Evolutionary conservation across 108 stramenopile species (phyloP).

Genomic region (Schizochytrium sp.): DNA sequence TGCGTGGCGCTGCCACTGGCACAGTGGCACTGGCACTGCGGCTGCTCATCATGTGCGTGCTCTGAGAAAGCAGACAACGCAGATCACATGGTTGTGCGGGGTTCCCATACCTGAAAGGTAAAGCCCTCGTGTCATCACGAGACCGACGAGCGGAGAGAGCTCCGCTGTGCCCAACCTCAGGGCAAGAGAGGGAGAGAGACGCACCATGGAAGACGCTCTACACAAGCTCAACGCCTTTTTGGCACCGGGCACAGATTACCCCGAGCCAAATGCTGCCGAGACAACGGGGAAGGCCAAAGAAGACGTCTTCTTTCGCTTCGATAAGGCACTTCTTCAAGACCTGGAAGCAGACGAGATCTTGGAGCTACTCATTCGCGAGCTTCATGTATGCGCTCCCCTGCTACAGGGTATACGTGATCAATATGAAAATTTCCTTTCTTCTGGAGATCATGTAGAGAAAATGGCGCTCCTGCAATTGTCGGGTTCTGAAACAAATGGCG

Average conservation of each 20-base stretch:
- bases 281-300: neutral
- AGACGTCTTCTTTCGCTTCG: neutral
- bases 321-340: neutral
- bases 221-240: slow-evolving; percentile 10
- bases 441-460: neutral
- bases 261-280: neutral
- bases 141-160: no score
- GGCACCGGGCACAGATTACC: neutral
- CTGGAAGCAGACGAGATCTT: neutral
- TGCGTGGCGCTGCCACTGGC: no score
- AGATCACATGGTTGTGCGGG: no score
- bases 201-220: neutral
- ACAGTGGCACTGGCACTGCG: no score
- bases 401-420: neutral
- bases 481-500: neutral
- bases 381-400: neutral
- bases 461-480: neutral
- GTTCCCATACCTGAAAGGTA: no score
- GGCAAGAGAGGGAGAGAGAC: no score
- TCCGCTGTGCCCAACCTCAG: no score
- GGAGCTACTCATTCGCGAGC: neutral
- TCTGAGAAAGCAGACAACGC: no score
- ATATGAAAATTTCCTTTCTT: neutral
- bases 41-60: no score
- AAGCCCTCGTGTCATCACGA: no score